Evolutionary conservation across 768 basidiomycete species (phyloP), one percentile per base, ranked within the genome.

Genomic region (Tylopilus rubrobrunneus): DNA sequence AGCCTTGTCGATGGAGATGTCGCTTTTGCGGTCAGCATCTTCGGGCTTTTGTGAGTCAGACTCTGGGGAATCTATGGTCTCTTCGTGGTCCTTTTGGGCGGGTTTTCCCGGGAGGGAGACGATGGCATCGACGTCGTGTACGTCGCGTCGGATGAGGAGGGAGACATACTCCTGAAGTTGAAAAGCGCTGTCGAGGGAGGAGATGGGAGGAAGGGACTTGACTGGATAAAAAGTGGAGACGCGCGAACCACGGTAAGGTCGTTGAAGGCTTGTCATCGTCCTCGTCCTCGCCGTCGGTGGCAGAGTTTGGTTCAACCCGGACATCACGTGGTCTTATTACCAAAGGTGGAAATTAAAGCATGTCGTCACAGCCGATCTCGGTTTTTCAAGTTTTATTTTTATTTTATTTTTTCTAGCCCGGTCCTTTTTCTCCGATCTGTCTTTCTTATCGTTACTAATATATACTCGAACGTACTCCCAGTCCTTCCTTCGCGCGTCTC

Each of bases 121-220:
- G 40, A 98, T 87, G 7, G 80, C 69, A 39, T 90, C 82, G 19
- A 98, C 87, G 67, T 97, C 89, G 71, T 95, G 92, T 0, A 92
- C 87, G 72, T 98, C 86, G 27, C 82, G 76, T 15, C 88, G 83
- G 53, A 96, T 89, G 58, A 96, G 82, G 29, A 91, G 76, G 1
- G 92, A 87, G 43, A 98, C 90, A 72, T 93, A 96, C 66, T 98
- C 96, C 63, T 96, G 92, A 7, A 96, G 79, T 66, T 96, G 92
- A 67, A 96, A 97, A 0, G 93, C 91, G 68, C 91, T 94, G 73
- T 95, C 88, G 29, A 96, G 75, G 1, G 85, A 81, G 0, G 87
- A 75, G 29, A 89, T 78, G 0, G 85, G 79, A 0, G 89, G 88
- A 2, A 90, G 75, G 8, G 63, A 76, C 66, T 89, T 89, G 25